A percentile compares a stretch with the other conserved stretches of the same genome.
Conservation (phyloP, 2,329 filamentous ascomycete genomes). For the Orbilia ellipsospora region DNA sequence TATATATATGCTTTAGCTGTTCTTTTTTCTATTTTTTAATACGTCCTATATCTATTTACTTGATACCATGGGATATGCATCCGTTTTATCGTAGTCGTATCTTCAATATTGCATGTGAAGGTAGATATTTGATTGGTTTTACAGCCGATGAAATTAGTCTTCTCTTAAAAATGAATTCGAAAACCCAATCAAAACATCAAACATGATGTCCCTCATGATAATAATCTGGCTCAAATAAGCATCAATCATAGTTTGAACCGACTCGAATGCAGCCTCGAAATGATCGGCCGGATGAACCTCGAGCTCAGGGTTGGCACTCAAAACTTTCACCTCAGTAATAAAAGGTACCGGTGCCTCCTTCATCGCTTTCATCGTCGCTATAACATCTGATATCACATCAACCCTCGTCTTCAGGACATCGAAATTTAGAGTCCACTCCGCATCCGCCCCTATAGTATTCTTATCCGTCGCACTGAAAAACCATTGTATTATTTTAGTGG, state of each 20-base stretch:
- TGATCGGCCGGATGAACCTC: background rate
- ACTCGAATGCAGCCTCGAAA: constrained; percentile 7
- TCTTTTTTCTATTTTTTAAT: no score
- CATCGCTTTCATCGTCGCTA: background rate
- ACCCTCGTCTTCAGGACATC: constrained; percentile 2
- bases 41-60: no score
- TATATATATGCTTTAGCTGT: no score
- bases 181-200: background rate
- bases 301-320: background rate
- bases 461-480: constrained; percentile 4
- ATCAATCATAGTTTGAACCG: constrained; percentile 18
- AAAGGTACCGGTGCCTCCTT: background rate
- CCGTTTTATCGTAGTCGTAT: no score
- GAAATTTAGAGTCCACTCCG: constrained; percentile 3
- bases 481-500: constrained; percentile 1
- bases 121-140: no score
- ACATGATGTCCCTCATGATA: constrained; percentile 3
- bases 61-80: no score
- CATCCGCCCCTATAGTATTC: background rate
- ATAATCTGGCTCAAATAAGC: constrained; percentile 5
- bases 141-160: background rate
- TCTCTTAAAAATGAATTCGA: background rate
- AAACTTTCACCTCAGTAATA: background rate
- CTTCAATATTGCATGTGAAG: no score
- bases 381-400: background rate